phyloP scores from a whole-genome alignment of 2,329 filamentous ascomycete genomes.

The Cytospora chrysosperma region DNA sequence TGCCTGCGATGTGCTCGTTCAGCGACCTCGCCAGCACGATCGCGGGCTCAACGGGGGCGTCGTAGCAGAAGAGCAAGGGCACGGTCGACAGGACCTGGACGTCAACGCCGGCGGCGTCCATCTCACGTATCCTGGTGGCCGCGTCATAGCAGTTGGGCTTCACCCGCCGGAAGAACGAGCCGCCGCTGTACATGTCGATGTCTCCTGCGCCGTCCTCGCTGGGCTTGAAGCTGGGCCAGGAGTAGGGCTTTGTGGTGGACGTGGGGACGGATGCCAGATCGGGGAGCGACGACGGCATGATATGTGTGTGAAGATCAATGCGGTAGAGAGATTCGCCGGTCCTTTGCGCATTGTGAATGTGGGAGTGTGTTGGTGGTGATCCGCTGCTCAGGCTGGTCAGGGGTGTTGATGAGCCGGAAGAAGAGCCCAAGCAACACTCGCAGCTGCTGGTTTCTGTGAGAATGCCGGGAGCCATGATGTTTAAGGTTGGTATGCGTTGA shows the following conservation, averaged over 20 bases:
- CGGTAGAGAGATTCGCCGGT: constrained; percentile 32
- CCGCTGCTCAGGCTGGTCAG: constrained; percentile 22
- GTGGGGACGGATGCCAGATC: constrained; percentile 45
- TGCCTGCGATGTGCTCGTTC: constrained; percentile 34
- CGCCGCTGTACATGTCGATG: constrained; percentile 38
- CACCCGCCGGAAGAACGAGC: constrained; percentile 36
- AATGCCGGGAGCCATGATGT: constrained; percentile 16
- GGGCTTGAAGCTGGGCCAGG: constrained; percentile 33
- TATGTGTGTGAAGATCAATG: constrained; percentile 39
- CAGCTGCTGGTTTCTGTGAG: constrained; percentile 16
- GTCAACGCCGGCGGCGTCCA: constrained; percentile 37
- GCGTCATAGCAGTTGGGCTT: constrained; percentile 35
- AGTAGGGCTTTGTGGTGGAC: constrained; percentile 39
- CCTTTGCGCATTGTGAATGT: constrained; percentile 9
- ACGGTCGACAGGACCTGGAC: constrained; percentile 38
- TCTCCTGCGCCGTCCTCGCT: constrained; percentile 26
- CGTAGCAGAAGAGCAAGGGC: constrained; percentile 40
- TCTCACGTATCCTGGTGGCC: constrained; percentile 31
- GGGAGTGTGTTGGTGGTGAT: constrained; percentile 17
- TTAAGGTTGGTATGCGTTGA: too few species aligned
- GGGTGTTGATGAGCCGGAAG: constrained; percentile 19
- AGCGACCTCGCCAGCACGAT: constrained; percentile 32
- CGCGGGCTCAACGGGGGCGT: constrained; percentile 33
- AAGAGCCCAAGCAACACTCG: constrained; percentile 18
- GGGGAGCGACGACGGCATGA: constrained; percentile 38